Evolutionary conservation across 2,329 filamentous ascomycete species (phyloP).

Genomic region (Claviceps lovelessii): DNA sequence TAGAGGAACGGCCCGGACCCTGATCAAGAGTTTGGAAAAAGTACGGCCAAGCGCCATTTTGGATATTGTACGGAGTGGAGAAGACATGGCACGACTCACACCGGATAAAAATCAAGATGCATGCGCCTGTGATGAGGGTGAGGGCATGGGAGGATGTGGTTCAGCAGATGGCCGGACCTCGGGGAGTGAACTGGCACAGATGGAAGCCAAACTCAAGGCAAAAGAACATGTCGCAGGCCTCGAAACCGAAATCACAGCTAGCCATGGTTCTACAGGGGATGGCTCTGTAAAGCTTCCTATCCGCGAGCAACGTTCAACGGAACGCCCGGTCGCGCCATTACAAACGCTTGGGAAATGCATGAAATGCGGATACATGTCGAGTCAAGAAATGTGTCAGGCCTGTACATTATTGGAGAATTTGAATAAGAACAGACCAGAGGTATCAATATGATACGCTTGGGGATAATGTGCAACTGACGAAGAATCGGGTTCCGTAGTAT

Average conservation of each 20-base stretch:
- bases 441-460: constrained; percentile 30
- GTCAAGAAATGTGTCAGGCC: constrained; percentile 85
- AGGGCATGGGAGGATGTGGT: constrained; percentile 55
- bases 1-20: constrained; percentile 71
- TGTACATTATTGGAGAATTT: constrained; percentile 79
- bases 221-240: constrained; percentile 10
- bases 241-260: constrained; percentile 20
- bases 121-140: constrained; percentile 23
- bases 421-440: constrained; percentile 61
- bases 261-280: constrained; percentile 10
- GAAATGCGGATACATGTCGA: constrained; percentile 89
- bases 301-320: constrained; percentile 15
- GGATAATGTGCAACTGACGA: neutral
- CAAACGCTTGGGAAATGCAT: constrained; percentile 73
- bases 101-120: constrained; percentile 23
- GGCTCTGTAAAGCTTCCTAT: constrained; percentile 22
- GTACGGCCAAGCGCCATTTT: constrained; percentile 88
- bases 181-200: constrained; percentile 65
- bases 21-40: constrained; percentile 92
- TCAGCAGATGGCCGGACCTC: constrained; percentile 45
- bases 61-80: constrained; percentile 86
- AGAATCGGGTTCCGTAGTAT: neutral
- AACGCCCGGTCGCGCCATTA: constrained; percentile 27
- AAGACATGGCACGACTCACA: constrained; percentile 80
- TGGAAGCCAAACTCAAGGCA: constrained; percentile 43